phyloP scores from a whole-genome alignment of 208 protist genomes.

The Porcisia hertigi region DNA sequence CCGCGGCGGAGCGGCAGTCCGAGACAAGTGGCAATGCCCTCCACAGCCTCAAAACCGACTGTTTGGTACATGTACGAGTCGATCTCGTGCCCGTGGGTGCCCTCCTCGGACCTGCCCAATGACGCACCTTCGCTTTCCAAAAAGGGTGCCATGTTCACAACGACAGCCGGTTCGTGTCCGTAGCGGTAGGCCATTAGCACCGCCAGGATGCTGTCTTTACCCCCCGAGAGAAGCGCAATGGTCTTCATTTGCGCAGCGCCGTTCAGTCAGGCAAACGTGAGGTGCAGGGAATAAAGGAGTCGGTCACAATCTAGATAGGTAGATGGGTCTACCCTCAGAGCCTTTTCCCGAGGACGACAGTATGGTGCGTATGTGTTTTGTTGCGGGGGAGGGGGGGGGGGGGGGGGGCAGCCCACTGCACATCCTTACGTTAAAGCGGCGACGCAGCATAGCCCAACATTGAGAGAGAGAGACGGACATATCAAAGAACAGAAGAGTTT shows the following conservation, averaged over 20 bases:
- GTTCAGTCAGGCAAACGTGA: too few species aligned
- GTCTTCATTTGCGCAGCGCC: constrained; percentile 89
- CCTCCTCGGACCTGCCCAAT: constrained; percentile 1
- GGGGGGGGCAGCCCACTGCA: too few species aligned
- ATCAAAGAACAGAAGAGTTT: too few species aligned
- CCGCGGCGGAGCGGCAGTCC: constrained; percentile 92
- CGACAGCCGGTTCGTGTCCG: constrained; percentile 95
- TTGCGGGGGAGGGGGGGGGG: too few species aligned
- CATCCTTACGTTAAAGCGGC: neutral
- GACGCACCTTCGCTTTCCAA: neutral
- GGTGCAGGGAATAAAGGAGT: neutral
- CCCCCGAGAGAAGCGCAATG: constrained; percentile 96
- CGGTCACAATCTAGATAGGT: neutral
- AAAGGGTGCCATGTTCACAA: constrained; percentile 94
- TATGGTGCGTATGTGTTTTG: too few species aligned
- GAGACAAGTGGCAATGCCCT: constrained; percentile 88
- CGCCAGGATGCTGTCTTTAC: constrained; percentile 97
- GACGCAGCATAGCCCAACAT: neutral
- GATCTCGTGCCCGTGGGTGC: constrained; percentile 84
- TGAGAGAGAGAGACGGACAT: neutral
- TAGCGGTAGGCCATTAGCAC: constrained; percentile 94
- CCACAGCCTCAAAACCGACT: constrained; percentile 95
- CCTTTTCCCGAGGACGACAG: neutral
- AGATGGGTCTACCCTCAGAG: neutral
- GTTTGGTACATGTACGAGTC: constrained; percentile 99